These are phyloP conservation scores for Plenodomus lindquistii DNA, from an alignment of 2,329 filamentous ascomycete species.

Conservation along the genomic window DNA sequence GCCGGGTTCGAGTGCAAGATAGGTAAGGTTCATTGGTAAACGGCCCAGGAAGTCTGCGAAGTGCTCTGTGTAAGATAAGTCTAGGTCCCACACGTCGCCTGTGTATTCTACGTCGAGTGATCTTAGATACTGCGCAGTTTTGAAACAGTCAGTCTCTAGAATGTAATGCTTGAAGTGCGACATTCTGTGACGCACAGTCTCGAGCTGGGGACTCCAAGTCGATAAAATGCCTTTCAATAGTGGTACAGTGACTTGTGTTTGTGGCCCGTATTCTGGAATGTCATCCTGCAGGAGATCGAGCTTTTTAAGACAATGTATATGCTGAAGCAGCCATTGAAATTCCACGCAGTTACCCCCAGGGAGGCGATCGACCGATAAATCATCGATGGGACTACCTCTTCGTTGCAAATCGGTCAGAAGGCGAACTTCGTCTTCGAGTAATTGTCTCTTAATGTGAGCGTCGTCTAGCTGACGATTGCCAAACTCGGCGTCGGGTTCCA, in stretches of 20 bases:
- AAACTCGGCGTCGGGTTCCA: background rate
- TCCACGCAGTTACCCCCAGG: no score
- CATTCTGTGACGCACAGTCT: background rate
- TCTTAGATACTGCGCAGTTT: no score
- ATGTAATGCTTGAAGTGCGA: background rate
- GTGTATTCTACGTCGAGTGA: background rate
- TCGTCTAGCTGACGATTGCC: background rate
- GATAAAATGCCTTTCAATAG: background rate
- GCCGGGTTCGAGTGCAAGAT: background rate
- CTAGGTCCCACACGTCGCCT: background rate
- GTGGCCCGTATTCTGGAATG: background rate
- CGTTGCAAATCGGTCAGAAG: no score
- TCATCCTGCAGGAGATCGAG: background rate
- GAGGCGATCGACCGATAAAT: no score
- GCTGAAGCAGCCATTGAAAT: no score
- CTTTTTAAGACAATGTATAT: background rate
- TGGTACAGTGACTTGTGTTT: background rate
- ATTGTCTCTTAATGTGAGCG: background rate
- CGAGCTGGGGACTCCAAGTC: background rate
- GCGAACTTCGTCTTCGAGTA: background rate
- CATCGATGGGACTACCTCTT: no score
- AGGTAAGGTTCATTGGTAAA: background rate
- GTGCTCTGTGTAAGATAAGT: background rate
- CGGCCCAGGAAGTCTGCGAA: background rate
- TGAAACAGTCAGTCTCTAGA: no score